Percentiles rank a stretch among this genome's conserved stretches.
phyloP scores from a whole-genome alignment of 352 stramenopile species.

The Globisporangium rhizosaccharum region DNA sequence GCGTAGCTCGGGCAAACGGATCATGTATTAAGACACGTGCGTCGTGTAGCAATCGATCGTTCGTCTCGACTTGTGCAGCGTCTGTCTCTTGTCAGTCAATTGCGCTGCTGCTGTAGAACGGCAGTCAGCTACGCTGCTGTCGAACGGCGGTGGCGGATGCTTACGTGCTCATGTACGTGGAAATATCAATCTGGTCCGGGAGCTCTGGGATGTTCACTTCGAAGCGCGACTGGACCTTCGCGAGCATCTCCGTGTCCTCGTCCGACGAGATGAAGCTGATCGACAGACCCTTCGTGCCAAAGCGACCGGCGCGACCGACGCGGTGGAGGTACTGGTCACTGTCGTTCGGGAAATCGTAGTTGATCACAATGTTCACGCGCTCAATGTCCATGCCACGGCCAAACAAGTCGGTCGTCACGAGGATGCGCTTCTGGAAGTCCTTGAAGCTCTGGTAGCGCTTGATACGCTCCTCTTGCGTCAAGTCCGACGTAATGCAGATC shows the following conservation, averaged over 20 bases:
- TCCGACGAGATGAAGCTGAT: slow-evolving; percentile 99
- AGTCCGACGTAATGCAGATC: slow-evolving; percentile 98
- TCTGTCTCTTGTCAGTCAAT: not conserved
- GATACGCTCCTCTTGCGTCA: slow-evolving; percentile 98
- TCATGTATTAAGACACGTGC: not conserved
- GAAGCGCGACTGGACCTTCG: slow-evolving; percentile 98
- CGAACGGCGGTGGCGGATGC: slow-evolving; percentile 3
- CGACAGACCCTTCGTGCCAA: slow-evolving; percentile 99
- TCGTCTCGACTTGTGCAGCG: not conserved
- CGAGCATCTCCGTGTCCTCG: slow-evolving; percentile 97
- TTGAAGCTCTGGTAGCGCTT: slow-evolving; percentile 99
- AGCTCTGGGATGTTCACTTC: slow-evolving; percentile 99
- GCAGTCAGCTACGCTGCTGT: not conserved
- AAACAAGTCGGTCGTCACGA: slow-evolving; percentile 99
- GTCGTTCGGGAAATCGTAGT: slow-evolving; percentile 99
- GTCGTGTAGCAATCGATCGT: not conserved
- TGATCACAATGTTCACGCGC: slow-evolving; percentile 99
- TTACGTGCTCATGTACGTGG: slow-evolving; percentile 96
- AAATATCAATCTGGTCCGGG: slow-evolving; percentile 99
- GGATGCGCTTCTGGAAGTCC: slow-evolving; percentile 99
- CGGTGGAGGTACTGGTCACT: slow-evolving; percentile 99
- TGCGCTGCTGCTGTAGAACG: not conserved
- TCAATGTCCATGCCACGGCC: slow-evolving; percentile 99
- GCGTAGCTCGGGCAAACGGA: not conserved
- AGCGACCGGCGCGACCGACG: slow-evolving; percentile 97